Evolutionary conservation across 163 green algal genomes (phyloP).

Genomic region (Scenedesmus sp.): DNA sequence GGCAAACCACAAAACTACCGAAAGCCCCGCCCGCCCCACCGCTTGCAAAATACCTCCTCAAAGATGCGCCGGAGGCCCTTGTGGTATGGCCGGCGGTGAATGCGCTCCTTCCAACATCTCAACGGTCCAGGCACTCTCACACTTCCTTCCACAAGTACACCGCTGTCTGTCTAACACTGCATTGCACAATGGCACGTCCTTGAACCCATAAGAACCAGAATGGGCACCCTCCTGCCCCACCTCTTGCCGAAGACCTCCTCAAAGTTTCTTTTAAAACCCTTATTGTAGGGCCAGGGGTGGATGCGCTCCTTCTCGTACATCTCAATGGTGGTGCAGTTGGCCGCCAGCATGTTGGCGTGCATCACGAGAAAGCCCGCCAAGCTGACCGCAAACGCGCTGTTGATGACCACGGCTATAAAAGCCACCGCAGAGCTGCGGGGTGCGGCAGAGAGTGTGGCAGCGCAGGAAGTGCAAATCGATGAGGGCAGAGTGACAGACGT

Average conservation of each 20-base stretch:
- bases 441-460: too few species aligned
- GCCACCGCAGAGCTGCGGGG: conserved; percentile 59
- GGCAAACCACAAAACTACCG: neutral
- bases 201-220: too few species aligned
- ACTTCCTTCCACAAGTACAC: too few species aligned
- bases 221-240: conserved; percentile 26
- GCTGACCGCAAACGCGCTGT: conserved; percentile 78
- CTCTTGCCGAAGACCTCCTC: conserved; percentile 83
- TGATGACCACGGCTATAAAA: conserved; percentile 81
- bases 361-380: conserved; percentile 87
- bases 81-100: too few species aligned
- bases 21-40: too few species aligned
- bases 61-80: too few species aligned
- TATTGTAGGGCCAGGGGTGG: conserved; percentile 87
- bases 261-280: conserved; percentile 77
- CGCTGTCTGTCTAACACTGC: too few species aligned
- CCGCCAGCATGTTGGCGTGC: conserved; percentile 80
- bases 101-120: too few species aligned
- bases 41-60: too few species aligned
- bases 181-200: too few species aligned
- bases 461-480: neutral
- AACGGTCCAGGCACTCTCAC: neutral
- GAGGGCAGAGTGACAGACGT: conserved; percentile 47
- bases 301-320: conserved; percentile 91
- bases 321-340: conserved; percentile 92